phyloP scores from a whole-genome alignment of 2,329 filamentous ascomycete genomes.

The Onygenales sp. region DNA sequence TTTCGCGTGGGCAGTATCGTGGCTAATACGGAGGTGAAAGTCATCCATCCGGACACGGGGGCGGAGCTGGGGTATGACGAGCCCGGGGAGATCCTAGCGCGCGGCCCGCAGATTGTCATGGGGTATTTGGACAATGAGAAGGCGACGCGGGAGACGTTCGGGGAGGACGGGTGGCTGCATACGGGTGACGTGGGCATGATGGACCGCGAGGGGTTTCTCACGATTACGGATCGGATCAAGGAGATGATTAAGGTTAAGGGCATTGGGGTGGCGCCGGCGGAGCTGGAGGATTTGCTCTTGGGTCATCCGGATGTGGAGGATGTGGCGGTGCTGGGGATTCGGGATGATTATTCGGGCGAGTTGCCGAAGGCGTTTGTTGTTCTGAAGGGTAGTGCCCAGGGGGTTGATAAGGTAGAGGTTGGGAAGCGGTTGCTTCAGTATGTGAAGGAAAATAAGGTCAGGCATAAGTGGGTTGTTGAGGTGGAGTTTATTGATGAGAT shows the following conservation, averaged over 20 bases:
- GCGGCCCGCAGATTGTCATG: slow-evolving; percentile 43
- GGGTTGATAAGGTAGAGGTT: slow-evolving; percentile 19
- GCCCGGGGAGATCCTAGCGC: slow-evolving; percentile 44
- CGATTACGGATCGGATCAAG: slow-evolving; percentile 53
- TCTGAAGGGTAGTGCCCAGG: slow-evolving; percentile 22
- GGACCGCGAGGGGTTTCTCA: slow-evolving; percentile 41
- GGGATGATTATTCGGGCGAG: slow-evolving; percentile 49
- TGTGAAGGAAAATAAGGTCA: slow-evolving; percentile 57
- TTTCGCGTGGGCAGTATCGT: slow-evolving; percentile 41
- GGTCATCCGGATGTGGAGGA: slow-evolving; percentile 43
- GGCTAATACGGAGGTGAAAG: slow-evolving; percentile 37
- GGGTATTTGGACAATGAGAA: slow-evolving; percentile 45
- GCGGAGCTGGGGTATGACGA: slow-evolving; percentile 43
- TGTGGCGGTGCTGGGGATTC: slow-evolving; percentile 47
- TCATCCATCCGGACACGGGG: slow-evolving; percentile 47
- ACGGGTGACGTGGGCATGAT: slow-evolving; percentile 47
- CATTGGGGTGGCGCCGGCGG: slow-evolving; percentile 49
- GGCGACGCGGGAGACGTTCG: slow-evolving; percentile 41
- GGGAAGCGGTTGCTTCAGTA: slow-evolving; percentile 47
- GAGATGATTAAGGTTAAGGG: slow-evolving; percentile 62
- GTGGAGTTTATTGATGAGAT: slow-evolving; percentile 39
- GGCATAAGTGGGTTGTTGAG: slow-evolving; percentile 32
- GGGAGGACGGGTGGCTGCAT: slow-evolving; percentile 44
- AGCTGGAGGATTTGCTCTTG: slow-evolving; percentile 54
- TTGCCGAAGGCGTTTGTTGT: slow-evolving; percentile 50